Percentiles rank a stretch among this genome's conserved stretches.
These are phyloP conservation scores for Eragrostis tef DNA, from an alignment of 202 grass and related monocot genomes.

Conservation along the genomic window DNA sequence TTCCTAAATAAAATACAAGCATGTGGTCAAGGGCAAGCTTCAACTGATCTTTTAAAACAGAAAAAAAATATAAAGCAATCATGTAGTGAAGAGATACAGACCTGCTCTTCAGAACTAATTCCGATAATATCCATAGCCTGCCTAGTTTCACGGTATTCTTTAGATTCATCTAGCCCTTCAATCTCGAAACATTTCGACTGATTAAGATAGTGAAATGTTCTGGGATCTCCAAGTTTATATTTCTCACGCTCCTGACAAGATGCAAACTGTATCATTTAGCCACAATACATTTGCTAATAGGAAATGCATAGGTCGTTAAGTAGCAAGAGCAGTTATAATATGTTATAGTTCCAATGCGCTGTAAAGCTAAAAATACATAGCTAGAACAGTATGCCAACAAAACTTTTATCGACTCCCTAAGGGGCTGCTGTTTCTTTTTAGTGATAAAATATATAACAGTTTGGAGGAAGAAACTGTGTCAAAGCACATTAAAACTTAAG, in stretches of 20 bases:
- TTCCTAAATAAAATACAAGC: slow-evolving; percentile 68
- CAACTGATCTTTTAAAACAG: not conserved
- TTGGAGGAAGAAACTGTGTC: not conserved
- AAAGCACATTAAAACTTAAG: not conserved
- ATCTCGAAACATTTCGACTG: slow-evolving; percentile 90
- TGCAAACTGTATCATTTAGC: slow-evolving; percentile 35
- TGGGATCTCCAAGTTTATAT: slow-evolving; percentile 80
- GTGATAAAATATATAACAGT: slow-evolving; percentile 11
- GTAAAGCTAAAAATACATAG: slow-evolving; percentile 1
- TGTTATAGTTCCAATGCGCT: slow-evolving; percentile 2
- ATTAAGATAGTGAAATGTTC: slow-evolving; percentile 97
- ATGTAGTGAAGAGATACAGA: slow-evolving; percentile 45
- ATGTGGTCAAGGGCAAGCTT: slow-evolving; percentile 41
- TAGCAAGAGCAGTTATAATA: not conserved
- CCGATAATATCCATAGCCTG: slow-evolving; percentile 97
- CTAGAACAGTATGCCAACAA: slow-evolving; percentile 11
- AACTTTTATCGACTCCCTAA: slow-evolving; percentile 19
- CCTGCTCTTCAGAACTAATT: slow-evolving; percentile 88
- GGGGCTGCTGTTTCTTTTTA: slow-evolving; percentile 5
- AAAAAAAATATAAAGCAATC: slow-evolving; percentile 18
- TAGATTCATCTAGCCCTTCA: slow-evolving; percentile 89
- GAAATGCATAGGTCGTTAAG: not conserved
- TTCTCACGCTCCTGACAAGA: slow-evolving; percentile 71
- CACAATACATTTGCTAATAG: slow-evolving; percentile 4
- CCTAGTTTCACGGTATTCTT: slow-evolving; percentile 97